Evolutionary conservation across 352 stramenopile species (phyloP).

Genomic region (Blastocystis sp.): DNA sequence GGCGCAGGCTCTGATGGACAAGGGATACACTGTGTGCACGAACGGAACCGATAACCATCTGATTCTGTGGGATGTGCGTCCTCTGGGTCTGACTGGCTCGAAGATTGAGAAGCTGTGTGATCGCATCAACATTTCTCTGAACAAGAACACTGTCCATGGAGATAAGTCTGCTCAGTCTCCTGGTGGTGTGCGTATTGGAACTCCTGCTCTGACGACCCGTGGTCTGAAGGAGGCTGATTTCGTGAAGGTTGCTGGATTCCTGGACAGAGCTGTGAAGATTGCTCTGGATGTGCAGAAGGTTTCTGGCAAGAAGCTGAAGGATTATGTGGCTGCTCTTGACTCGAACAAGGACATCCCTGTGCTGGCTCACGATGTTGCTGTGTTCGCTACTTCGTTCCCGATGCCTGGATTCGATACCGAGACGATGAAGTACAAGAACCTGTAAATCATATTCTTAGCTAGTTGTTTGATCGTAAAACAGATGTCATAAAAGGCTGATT

Average conservation of each 20-base stretch:
- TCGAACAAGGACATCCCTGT: conserved; percentile 68
- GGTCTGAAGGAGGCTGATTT: conserved; percentile 91
- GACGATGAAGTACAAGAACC: conserved; percentile 65
- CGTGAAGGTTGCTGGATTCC: conserved; percentile 82
- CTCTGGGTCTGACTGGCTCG: conserved; percentile 82
- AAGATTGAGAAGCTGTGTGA: conserved; percentile 98
- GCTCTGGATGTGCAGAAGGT: conserved; percentile 79
- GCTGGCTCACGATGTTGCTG: conserved; percentile 77
- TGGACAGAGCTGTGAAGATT: conserved; percentile 84
- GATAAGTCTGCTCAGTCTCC: conserved; percentile 84
- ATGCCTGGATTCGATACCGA: conserved; percentile 85
- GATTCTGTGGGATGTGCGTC: conserved; percentile 90
- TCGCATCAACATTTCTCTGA: conserved; percentile 88
- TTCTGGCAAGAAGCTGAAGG: conserved; percentile 58
- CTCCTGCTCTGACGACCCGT: conserved; percentile 86
- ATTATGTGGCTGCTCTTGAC: conserved; percentile 65
- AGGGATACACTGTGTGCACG: conserved; percentile 88
- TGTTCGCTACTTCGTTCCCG: conserved; percentile 79
- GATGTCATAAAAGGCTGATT: too few relatives aligned
- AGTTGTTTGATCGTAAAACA: too few relatives aligned
- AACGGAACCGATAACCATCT: conserved; percentile 97
- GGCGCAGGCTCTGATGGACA: conserved; percentile 75
- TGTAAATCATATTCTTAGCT: conserved; percentile 9
- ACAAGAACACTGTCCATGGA: conserved; percentile 95
- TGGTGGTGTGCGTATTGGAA: conserved; percentile 85